Base-by-base conservation (phyloP, 495 filamentous ascomycete genomes). In the Gamarada debralockiae region DNA sequence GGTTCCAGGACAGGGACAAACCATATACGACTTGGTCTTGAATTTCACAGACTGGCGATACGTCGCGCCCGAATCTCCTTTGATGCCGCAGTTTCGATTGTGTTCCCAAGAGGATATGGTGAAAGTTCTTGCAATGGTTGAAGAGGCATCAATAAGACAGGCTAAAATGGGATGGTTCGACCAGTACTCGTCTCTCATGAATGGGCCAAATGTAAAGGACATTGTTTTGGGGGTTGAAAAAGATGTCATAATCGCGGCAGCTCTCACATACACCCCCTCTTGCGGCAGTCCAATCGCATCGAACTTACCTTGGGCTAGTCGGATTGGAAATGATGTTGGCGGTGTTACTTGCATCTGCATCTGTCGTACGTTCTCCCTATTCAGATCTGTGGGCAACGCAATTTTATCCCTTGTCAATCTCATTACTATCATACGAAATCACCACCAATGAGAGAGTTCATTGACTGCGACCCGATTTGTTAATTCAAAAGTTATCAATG, bases 301-400 rank as follows among this genome's bases (percentile, higher is more conserved):
- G 23, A 80, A 84, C 61, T 66, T 84, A 24, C 81, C 81, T 7
- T 85, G 81, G 81, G 75, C 77, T 15, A 64, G 67, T 47, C 71
- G 67, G 50, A 76, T 83, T 55, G 75, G 71, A 17, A 68, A 69
- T 29, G 73, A 79, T 53, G 71, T 82, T 45, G 81, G 81, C 15
- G 81, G 81, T 17, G 72, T 83, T 24, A 78, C 79, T 25, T 85
- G 81, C 56, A 68, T 85, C 34, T 81, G 80, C 61, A 76, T 83
- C 55, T 65, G 65, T 44, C 23, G 41, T 44, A 25, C n/a, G 25
- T 24, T 6, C 25, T 42, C 17, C 22, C n/a, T 13, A 41, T 24
- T 27, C 23, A 10, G 48, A 20, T 4, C 21, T 34, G 31, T n/a
- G 27, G 14, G 20, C 13, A 45, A 17, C 27, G 5, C 27, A 29